Conservation (phyloP, 2,329 filamentous ascomycete species). For the Gnomoniopsis smithogilvyi region DNA sequence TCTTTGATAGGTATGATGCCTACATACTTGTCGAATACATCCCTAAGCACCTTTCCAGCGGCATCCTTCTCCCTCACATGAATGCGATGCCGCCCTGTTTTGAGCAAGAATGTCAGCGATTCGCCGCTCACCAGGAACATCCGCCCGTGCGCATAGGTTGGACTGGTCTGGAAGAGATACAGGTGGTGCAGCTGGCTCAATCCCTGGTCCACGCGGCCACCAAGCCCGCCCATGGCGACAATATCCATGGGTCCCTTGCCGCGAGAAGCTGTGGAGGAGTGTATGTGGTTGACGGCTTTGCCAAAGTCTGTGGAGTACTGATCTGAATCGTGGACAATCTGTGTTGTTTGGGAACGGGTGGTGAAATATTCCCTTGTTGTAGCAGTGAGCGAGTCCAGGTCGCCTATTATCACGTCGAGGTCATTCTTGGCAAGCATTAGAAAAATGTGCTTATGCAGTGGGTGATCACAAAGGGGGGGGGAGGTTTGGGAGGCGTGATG, state of each 20-base stretch:
- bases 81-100: constrained; percentile 64
- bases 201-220: constrained; percentile 89
- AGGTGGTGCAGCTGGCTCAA: constrained; percentile 87
- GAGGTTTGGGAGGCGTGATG: background rate
- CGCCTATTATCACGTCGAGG: constrained; percentile 76
- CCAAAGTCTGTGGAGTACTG: constrained; percentile 89
- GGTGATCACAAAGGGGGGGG: background rate
- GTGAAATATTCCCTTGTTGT: constrained; percentile 65
- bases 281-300: constrained; percentile 69
- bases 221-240: constrained; percentile 80
- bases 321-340: constrained; percentile 69
- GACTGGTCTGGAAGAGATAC: constrained; percentile 57
- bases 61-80: constrained; percentile 44
- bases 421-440: constrained; percentile 39
- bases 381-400: constrained; percentile 77
- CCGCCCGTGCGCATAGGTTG: constrained; percentile 47
- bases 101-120: constrained; percentile 80
- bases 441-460: background rate
- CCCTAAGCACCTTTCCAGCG: constrained; percentile 34
- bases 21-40: constrained; percentile 70
- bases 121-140: constrained; percentile 80
- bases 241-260: constrained; percentile 50
- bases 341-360: constrained; percentile 42
- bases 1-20: constrained; percentile 84
- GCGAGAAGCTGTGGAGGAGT: constrained; percentile 22